Percentiles rank a stretch among this genome's conserved stretches.
Evolutionary conservation across 345 rosid species (phyloP).

Genomic region (Eucalyptus erythrocorys): DNA sequence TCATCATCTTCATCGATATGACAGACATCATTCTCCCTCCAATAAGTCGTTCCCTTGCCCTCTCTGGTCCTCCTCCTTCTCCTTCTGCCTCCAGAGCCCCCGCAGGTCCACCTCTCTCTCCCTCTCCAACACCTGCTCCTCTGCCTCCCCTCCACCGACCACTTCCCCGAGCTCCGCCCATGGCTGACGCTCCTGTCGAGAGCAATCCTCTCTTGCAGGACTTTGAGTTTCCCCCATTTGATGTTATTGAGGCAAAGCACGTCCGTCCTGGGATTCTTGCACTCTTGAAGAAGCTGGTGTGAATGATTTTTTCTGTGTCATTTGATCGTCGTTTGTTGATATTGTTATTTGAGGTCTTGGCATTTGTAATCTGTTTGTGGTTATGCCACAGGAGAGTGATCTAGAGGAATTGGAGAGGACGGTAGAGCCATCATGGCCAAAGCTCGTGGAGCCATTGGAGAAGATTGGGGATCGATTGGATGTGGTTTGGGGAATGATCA

Average conservation of each 20-base stretch:
- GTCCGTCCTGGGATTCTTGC: conserved; percentile 73
- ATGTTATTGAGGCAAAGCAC: conserved; percentile 47
- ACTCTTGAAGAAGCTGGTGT: conserved; percentile 55
- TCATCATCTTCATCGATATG: not conserved
- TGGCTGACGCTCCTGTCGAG: conserved; percentile 6
- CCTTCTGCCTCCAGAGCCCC: not conserved
- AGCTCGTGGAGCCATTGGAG: conserved; percentile 85
- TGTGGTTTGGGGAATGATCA: not conserved
- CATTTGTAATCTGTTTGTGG: not conserved
- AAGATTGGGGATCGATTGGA: conserved; percentile 45
- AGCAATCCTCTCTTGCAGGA: conserved; percentile 63
- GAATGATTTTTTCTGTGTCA: not conserved
- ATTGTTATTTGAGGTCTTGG: not conserved
- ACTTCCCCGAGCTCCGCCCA: conserved; percentile 1
- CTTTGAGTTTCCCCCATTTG: conserved; percentile 70
- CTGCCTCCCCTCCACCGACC: not conserved
- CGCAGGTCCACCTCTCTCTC: not conserved
- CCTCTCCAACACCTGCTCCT: not conserved
- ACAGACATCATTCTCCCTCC: not conserved
- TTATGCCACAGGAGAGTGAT: conserved; percentile 37
- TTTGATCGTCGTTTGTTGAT: not conserved
- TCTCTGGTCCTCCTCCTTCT: not conserved
- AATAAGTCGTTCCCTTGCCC: not conserved
- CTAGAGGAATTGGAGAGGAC: conserved; percentile 56
- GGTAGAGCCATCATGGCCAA: conserved; percentile 78